phyloP scores from a whole-genome alignment of 768 basidiomycete genomes.

The Heimioporus sp. region DNA sequence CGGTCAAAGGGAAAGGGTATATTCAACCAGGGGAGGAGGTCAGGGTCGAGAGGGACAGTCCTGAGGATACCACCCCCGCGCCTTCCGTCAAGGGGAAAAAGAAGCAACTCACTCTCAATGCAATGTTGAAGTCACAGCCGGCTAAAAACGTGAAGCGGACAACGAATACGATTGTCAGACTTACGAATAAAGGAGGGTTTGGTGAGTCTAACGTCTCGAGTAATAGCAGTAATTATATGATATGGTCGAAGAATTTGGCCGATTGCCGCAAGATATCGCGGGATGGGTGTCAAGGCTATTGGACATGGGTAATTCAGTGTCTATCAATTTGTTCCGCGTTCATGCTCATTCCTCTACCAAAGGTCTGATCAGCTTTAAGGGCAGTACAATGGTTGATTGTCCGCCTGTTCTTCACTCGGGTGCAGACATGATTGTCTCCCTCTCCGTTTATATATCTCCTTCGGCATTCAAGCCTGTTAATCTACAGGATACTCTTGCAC shows the following conservation, averaged over 20 bases:
- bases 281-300: constrained; percentile 74
- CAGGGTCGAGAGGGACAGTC: constrained; percentile 52
- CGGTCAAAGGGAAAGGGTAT: constrained; percentile 70
- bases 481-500: constrained; percentile 29
- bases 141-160: constrained; percentile 49
- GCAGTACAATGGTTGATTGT: constrained; percentile 75
- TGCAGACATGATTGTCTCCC: constrained; percentile 71
- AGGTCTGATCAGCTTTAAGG: constrained; percentile 68
- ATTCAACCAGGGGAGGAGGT: constrained; percentile 63
- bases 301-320: constrained; percentile 52
- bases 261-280: constrained; percentile 66
- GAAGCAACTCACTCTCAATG: constrained; percentile 63
- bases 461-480: constrained; percentile 61
- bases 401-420: constrained; percentile 71
- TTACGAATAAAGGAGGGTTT: constrained; percentile 62
- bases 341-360: constrained; percentile 4
- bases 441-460: constrained; percentile 67
- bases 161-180: constrained; percentile 60
- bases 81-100: constrained; percentile 38
- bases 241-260: constrained; percentile 63
- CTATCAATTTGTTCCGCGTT: neutral
- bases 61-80: constrained; percentile 27
- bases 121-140: constrained; percentile 63
- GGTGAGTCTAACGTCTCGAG: constrained; percentile 41
- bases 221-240: neutral